Evolutionary conservation across 805 yeast species (phyloP), one percentile per base, ranked within the genome.

Genomic region (Candida nonsorbophila): DNA sequence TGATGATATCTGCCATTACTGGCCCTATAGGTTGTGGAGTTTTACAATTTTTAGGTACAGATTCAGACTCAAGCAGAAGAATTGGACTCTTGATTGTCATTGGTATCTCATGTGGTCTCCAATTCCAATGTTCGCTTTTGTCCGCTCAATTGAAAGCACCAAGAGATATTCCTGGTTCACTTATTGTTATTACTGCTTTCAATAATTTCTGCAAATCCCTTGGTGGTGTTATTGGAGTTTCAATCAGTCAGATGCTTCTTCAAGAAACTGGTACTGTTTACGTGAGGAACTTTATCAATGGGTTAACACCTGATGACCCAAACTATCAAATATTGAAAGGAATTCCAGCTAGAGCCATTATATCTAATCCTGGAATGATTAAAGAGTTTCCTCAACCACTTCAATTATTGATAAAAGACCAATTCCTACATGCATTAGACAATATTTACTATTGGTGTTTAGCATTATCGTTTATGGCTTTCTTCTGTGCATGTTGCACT

Each of bases 401-500:
- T 4, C 41, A 43, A 17, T 40, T 42, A 3, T 25, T 47, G 22
- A 44, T 57, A 3, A 32, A 55, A 19, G 47, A 53, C 30, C 54
- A 51, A 21, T 39, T 67, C 19, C 58, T 69, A 67, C 39, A 39
- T 7, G 49, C 66, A 7, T 45, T 72, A 20, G 47, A 51, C 25
- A 59, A 62, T 36, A 64, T 62, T 1, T 70, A 59, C 34, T 66
- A 58, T 46, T 47, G 63, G 29, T 48, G 55, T 10, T 35, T 70
- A 11, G 75, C 61, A 0, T 44, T 62, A 10, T 47, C 66, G 1
- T 37, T 47, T 7, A 20, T 55, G 9, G 41, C 60, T 2, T 45
- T 67, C 6, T 23, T 71, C 1, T 33, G 44, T 5, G 34, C 58
- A 0, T 5, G 65, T 0, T 60, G 68, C 34, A 52, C 62, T 27